A percentile compares a stretch with the other conserved stretches of the same genome.
Conservation (phyloP, 768 basidiomycete species). For the Cystobasidium onofrii region DNA sequence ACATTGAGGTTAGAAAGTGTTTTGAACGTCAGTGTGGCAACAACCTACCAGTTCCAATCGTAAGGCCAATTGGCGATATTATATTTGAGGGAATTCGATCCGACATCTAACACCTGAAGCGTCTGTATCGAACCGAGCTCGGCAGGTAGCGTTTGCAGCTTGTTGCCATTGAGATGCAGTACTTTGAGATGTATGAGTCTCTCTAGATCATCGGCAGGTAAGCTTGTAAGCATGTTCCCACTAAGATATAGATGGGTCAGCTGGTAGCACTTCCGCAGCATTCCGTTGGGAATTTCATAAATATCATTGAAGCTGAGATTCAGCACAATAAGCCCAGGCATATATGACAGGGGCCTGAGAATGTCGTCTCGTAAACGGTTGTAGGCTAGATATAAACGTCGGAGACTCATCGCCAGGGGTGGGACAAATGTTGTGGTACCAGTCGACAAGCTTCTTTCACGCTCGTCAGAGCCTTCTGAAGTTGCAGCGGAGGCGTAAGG, state of each 20-base stretch:
- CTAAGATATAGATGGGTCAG: conserved; percentile 85
- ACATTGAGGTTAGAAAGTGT: not conserved
- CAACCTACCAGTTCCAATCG: conserved; percentile 91
- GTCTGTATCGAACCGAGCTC: conserved; percentile 75
- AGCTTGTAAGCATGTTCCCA: conserved; percentile 82
- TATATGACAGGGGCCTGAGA: conserved; percentile 62
- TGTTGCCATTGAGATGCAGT: conserved; percentile 87
- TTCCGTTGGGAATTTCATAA: conserved; percentile 69
- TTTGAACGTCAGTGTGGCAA: too few relatives aligned
- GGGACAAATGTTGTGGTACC: conserved; percentile 40
- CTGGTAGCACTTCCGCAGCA: conserved; percentile 60
- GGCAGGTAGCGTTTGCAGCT: conserved; percentile 79
- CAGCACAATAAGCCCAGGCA: conserved; percentile 68
- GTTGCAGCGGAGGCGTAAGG: conserved; percentile 51
- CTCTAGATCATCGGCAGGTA: conserved; percentile 82
- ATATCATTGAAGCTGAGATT: conserved; percentile 94
- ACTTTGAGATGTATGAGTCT: conserved; percentile 60
- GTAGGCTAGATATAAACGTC: conserved; percentile 78
- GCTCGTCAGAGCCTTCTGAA: conserved; percentile 28
- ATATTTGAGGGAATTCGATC: conserved; percentile 87
- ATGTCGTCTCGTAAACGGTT: conserved; percentile 74
- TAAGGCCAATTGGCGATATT: conserved; percentile 98
- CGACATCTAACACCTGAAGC: conserved; percentile 76
- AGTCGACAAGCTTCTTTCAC: conserved; percentile 50
- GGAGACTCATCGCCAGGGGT: conserved; percentile 62